Evolutionary conservation across 78 protist species (phyloP), one percentile per base, ranked within the genome.

Genomic region (Dictyostelium brefeldianum): DNA sequence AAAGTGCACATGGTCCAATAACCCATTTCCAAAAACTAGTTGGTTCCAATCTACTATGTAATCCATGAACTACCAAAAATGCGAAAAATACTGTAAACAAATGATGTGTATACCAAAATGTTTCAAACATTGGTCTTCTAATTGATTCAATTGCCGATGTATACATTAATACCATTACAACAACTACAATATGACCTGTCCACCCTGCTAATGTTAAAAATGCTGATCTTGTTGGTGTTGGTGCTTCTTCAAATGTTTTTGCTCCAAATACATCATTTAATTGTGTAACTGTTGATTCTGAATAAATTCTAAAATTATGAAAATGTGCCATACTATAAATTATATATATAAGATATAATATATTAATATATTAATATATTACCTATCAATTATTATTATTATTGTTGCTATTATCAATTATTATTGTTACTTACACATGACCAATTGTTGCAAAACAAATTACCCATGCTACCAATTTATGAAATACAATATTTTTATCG

Each of bases 91-190:
- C 81, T 15, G 97, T 50, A 77, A 98, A 98, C 48, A 97, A 85
- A 62, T 98, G 99, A 75, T 98, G 99, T 20, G 96, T 89, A 80
- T 83, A 98, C 99, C 99, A 98, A 56, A 98, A 98, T 31, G 85
- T 54, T 74, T 96, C 97, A 77, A 97, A 98, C 96, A 95, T 82
- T 75, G 89, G 69, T 29, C 97, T 85, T 22, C 97, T 29, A 57
- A 94, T 78, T 9, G 71, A 36, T 50, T 92, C 91, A 50, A 91
- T 57, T 9, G 99, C 95, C 8, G 97, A 41, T 53, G 95, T 53
- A 56, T 69, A 96, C 98, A 98, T 97, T 64, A 98, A 29, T 15
- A 95, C 59, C 97, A 98, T 97, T n/a, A 79, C 87, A 36, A 97
- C 48, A 4, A 46, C 1, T 4, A 97, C 56, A 0, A 96, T 22